A percentile compares a stretch with the other conserved stretches of the same genome.
phyloP scores from a whole-genome alignment of 176 grass and related monocot species.

The Eremochloa ophiuroides region DNA sequence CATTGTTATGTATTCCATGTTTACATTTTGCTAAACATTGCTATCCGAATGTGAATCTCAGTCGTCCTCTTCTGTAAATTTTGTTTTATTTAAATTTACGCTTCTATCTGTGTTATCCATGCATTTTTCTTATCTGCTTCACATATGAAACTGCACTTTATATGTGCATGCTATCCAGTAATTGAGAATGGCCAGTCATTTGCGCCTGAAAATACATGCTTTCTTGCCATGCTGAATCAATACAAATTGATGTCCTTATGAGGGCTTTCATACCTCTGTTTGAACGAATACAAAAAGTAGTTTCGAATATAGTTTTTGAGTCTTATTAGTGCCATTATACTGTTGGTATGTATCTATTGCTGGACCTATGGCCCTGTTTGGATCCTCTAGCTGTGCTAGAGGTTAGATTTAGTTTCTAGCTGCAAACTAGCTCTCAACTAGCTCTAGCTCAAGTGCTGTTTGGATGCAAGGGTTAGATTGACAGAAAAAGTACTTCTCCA shows the following conservation, averaged over 20 bases:
- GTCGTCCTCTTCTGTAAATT: constrained; percentile 23
- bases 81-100: constrained; percentile 6
- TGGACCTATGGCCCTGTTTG: too few species aligned
- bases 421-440: too few species aligned
- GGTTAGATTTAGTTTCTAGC: too few species aligned
- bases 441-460: too few species aligned
- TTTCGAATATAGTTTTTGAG: neutral
- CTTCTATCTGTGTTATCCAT: neutral
- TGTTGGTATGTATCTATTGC: neutral
- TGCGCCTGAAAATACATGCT: neutral
- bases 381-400: too few species aligned
- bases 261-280: constrained; percentile 1
- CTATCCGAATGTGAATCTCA: constrained; percentile 30
- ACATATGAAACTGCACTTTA: neutral
- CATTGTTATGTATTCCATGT: constrained; percentile 26
- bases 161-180: neutral
- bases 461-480: too few species aligned
- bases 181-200: constrained; percentile 7
- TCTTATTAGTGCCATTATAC: neutral
- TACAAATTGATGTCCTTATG: neutral
- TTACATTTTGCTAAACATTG: constrained; percentile 22
- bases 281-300: neutral
- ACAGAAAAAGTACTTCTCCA: too few species aligned
- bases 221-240: constrained; percentile 12
- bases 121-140: neutral